A percentile compares a stretch with the other conserved stretches of the same genome.
Conservation (phyloP, 2,329 filamentous ascomycete species). For the Ophiostoma piceae region DNA sequence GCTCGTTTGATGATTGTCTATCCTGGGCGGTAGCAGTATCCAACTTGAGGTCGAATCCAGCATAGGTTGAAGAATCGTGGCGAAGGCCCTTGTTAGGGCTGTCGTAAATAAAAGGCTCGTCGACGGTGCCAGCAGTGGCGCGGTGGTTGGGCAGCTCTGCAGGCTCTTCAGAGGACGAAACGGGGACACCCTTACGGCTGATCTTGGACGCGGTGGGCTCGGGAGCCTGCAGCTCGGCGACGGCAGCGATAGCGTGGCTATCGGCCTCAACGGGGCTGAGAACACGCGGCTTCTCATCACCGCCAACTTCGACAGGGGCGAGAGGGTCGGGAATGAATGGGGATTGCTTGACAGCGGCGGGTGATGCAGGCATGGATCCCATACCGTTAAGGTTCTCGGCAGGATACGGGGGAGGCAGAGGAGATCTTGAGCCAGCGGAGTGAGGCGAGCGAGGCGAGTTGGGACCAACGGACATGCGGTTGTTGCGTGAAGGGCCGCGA, state of each 20-base stretch:
- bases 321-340: slow-evolving; percentile 35
- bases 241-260: slow-evolving; percentile 29
- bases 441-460: slow-evolving; percentile 39
- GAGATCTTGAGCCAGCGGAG: slow-evolving; percentile 35
- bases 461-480: slow-evolving; percentile 36
- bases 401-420: slow-evolving; percentile 34
- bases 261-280: slow-evolving; percentile 29
- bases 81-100: slow-evolving; percentile 19
- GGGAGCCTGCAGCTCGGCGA: slow-evolving; percentile 38
- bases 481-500: slow-evolving; percentile 30
- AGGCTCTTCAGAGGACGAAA: slow-evolving; percentile 14
- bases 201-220: slow-evolving; percentile 33
- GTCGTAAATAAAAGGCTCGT: slow-evolving; percentile 29
- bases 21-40: slow-evolving; percentile 1
- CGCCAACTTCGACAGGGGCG: slow-evolving; percentile 31
- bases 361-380: slow-evolving; percentile 20
- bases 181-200: slow-evolving; percentile 28
- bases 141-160: slow-evolving; percentile 16
- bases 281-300: not conserved
- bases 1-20: slow-evolving; percentile 4
- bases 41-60: slow-evolving; percentile 21
- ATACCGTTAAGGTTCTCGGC: not conserved
- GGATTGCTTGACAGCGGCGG: slow-evolving; percentile 29
- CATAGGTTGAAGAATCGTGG: slow-evolving; percentile 21
- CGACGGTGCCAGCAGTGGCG: slow-evolving; percentile 25